A percentile compares a stretch with the other conserved stretches of the same genome.
Conservation (phyloP, 2,329 filamentous ascomycete species). For the Ophiostoma australiae region DNA sequence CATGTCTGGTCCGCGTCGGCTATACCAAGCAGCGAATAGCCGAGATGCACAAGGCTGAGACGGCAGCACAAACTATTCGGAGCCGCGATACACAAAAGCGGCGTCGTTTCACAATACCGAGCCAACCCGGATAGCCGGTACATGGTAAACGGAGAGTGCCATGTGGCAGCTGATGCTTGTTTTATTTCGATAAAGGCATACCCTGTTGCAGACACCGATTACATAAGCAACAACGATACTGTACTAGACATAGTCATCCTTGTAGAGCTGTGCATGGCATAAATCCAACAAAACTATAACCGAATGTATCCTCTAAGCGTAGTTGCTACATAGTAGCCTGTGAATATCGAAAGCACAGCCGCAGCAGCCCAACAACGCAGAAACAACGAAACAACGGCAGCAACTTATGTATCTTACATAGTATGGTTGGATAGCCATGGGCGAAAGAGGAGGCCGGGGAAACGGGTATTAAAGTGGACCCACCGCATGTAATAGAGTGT, state of each 20-base stretch:
- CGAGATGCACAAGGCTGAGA: slow-evolving; percentile 4
- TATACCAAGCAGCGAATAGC: neutral
- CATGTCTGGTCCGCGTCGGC: neutral
- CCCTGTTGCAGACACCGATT: neutral
- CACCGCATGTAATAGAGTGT: neutral
- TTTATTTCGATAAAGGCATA: neutral
- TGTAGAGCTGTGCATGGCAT: neutral
- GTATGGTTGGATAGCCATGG: neutral
- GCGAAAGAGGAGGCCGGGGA: slow-evolving; percentile 23
- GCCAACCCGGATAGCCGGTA: neutral
- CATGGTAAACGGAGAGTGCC: neutral
- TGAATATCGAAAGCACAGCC: neutral
- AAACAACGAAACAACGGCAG: neutral
- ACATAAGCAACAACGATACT: neutral
- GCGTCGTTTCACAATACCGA: neutral
- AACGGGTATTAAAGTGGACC: slow-evolving; percentile 25
- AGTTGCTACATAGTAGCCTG: too few species aligned
- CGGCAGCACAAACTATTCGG: neutral
- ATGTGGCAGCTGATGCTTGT: neutral
- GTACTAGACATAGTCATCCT: too few species aligned
- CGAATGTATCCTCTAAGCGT: neutral
- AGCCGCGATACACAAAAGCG: neutral
- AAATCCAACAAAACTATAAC: neutral
- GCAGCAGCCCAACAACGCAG: too few species aligned
- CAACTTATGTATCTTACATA: too few species aligned